Conservation (phyloP, 768 basidiomycete species). For the Mrakia hoshinonis region DNA sequence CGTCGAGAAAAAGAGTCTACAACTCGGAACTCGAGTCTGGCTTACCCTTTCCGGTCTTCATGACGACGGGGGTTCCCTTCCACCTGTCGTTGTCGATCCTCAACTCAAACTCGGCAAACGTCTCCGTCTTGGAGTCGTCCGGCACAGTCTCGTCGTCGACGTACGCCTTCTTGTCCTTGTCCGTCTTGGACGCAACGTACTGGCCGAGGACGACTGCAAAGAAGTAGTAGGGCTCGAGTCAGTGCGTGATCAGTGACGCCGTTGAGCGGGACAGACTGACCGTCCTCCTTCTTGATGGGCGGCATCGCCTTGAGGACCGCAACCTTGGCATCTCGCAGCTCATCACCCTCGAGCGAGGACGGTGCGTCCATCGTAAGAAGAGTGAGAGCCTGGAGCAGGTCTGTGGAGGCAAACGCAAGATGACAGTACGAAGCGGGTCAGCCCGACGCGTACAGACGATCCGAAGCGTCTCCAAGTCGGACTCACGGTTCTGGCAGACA, state of each 20-base stretch:
- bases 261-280: no score
- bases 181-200: constrained; percentile 19
- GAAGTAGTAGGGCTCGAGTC: no score
- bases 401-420: not conserved
- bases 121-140: constrained; percentile 32
- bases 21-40: not conserved
- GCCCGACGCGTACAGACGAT: not conserved
- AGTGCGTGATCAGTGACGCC: no score
- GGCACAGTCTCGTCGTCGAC: constrained; percentile 30
- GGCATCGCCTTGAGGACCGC: constrained; percentile 14
- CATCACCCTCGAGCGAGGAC: not conserved
- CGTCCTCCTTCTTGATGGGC: constrained; percentile 6
- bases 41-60: constrained; percentile 32
- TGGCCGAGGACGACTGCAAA: constrained; percentile 29
- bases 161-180: constrained; percentile 30
- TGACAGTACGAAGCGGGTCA: not conserved
- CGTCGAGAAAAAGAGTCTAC: not conserved
- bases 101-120: constrained; percentile 30
- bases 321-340: constrained; percentile 6
- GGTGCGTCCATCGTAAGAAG: constrained; percentile 11
- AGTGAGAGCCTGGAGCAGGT: constrained; percentile 14
- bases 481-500: constrained; percentile 32
- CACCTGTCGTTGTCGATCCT: constrained; percentile 31
- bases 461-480: not conserved
- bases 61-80: constrained; percentile 30